Base-by-base conservation (phyloP, 2,329 filamentous ascomycete genomes). In the Colletotrichum phormii region DNA sequence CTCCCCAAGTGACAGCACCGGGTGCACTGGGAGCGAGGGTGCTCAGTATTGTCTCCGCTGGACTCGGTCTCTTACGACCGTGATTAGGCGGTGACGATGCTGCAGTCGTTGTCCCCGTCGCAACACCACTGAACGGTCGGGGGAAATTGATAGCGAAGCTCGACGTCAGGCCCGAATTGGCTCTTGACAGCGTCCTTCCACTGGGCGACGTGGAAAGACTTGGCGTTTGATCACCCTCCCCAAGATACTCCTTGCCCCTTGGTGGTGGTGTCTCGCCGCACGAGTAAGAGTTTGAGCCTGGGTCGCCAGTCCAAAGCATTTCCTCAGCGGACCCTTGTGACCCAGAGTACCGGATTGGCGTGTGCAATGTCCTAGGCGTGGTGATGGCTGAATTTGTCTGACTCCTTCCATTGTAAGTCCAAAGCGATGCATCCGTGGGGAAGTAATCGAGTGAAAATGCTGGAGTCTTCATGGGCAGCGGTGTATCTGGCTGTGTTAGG, bases 401-500 rank as follows among this genome's bases (percentile, higher is more conserved):
- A 67, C 87, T 90, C 71, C 84, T 86, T 63, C 84, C 84, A 75
- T 87, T 86, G 29, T 85, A 78, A 37, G 84, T 86, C 89, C 89
- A 90, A 13, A 87, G 81, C 1, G 86, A 85, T 2, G 85, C 86
- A 73, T 91, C 87, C 0, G 86, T 89, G 1, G 91, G 90, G 73
- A 92, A 92, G 77, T 93, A 93, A 71, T 92, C 90, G 2, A 93
- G 82, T 0, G 91, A 92, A 76, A 92, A 93, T 0, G 90, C 89
- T 0, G 89, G 90, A 0, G 89, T 90, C 79, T 92, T 92, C 84
- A 92, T 87, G 3, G 90, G 87, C 15, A 93, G 82, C 8, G 91
- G 91, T 31, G 89, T 91, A 75, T 92, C 89, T 6, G 89, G 86
- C 67, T 90, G 87, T 0, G 88, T 85, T 64, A 91, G 82, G 69